Conservation (phyloP, 148 eudicot genomes). For the Amaranthus hypochondriacus region DNA sequence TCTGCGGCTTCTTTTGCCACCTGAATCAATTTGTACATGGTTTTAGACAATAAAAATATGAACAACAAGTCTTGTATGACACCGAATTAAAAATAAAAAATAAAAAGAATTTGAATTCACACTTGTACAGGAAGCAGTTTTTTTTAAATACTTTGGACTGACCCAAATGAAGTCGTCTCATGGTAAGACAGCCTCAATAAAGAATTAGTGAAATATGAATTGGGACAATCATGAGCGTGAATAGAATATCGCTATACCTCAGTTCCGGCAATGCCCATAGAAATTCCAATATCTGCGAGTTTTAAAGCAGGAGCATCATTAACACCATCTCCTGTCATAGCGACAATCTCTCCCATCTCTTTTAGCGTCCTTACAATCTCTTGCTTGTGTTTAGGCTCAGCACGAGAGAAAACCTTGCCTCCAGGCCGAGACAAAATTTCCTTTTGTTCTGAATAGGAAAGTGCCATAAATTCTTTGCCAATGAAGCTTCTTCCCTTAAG, state of each 20-base stretch:
- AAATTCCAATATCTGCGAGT: slow-evolving; percentile 89
- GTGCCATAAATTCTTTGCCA: slow-evolving; percentile 80
- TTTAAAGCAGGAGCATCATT: slow-evolving; percentile 94
- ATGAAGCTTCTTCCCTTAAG: slow-evolving; percentile 59
- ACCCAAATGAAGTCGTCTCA: too few relatives aligned
- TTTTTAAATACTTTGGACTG: too few relatives aligned
- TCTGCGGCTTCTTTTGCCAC: slow-evolving; percentile 97
- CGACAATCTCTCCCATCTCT: slow-evolving; percentile 77
- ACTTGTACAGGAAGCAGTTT: too few relatives aligned
- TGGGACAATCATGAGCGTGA: neutral
- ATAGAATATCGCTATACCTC: slow-evolving; percentile 43
- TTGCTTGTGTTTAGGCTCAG: slow-evolving; percentile 93
- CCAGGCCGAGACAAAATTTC: slow-evolving; percentile 59
- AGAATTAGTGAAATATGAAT: too few relatives aligned
- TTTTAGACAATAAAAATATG: neutral
- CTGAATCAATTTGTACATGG: slow-evolving; percentile 25
- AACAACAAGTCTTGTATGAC: too few relatives aligned
- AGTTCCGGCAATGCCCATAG: slow-evolving; percentile 90
- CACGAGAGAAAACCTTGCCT: slow-evolving; percentile 76
- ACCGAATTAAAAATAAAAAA: too few relatives aligned
- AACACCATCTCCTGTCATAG: slow-evolving; percentile 97
- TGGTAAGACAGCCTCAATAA: too few relatives aligned
- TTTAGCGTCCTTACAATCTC: slow-evolving; percentile 80
- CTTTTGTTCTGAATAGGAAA: slow-evolving; percentile 43
- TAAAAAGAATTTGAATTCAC: too few relatives aligned